Percentiles rank a stretch among this genome's conserved stretches.
Evolutionary conservation across 352 stramenopile genomes (phyloP).

Genomic region (Phytophthora tentaculata): DNA sequence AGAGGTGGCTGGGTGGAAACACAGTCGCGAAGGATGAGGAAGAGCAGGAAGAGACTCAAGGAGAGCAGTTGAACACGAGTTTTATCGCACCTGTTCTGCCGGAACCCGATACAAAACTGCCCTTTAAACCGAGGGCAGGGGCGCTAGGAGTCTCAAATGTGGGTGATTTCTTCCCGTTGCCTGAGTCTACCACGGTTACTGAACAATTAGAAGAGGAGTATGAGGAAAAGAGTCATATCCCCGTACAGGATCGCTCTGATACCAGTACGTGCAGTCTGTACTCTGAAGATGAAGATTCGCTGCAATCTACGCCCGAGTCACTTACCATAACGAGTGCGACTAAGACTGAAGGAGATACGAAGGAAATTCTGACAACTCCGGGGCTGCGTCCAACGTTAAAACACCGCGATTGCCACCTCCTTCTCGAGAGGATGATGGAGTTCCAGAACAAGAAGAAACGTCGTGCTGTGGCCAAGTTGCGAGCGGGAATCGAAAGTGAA

Average conservation of each 20-base stretch:
- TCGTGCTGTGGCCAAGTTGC: slow-evolving; percentile 13
- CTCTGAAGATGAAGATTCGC: slow-evolving; percentile 6
- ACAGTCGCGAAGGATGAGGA: not conserved
- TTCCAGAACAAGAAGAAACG: slow-evolving; percentile 28
- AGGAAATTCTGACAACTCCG: not conserved
- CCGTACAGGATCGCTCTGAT: slow-evolving; percentile 5
- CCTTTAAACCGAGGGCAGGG: not conserved
- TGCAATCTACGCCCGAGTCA: not conserved
- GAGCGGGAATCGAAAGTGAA: slow-evolving; percentile 23
- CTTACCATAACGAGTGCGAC: not conserved
- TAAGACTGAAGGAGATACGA: not conserved
- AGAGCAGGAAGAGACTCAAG: not conserved
- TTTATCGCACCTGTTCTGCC: slow-evolving; percentile 10
- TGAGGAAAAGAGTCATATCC: slow-evolving; percentile 2
- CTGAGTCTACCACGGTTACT: not conserved
- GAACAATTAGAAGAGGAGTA: slow-evolving; percentile 13
- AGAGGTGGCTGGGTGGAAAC: slow-evolving; percentile 14
- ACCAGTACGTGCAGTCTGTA: slow-evolving; percentile 21
- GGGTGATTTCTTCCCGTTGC: not conserved
- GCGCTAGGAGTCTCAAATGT: not conserved
- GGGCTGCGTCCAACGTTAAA: slow-evolving; percentile 14
- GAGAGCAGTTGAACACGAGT: not conserved
- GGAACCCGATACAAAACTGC: not conserved
- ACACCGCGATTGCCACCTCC: slow-evolving; percentile 33
- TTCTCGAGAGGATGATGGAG: slow-evolving; percentile 36